These are phyloP conservation scores for Brasenia schreberi DNA, from an alignment of 164 flowering plant species.

Conservation along the genomic window DNA sequence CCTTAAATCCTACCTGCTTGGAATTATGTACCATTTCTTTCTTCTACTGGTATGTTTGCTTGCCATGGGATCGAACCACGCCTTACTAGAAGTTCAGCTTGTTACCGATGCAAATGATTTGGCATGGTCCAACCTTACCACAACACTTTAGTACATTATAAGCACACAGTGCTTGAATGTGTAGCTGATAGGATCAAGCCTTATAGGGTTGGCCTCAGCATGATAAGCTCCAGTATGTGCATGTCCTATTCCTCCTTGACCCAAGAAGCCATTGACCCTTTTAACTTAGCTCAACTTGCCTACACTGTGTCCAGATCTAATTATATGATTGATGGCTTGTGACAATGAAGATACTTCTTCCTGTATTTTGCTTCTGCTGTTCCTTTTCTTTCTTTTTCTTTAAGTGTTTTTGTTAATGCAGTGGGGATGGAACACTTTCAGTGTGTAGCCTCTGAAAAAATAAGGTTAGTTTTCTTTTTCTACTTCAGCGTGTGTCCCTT, in stretches of 20 bases:
- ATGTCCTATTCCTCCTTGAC: not conserved
- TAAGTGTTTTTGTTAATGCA: slow-evolving; percentile 13
- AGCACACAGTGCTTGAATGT: no score
- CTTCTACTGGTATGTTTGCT: no score
- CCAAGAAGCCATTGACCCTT: not conserved
- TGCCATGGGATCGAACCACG: no score
- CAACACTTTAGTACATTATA: no score
- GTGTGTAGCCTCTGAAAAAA: slow-evolving; percentile 79
- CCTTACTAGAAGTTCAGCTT: no score
- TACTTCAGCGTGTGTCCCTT: not conserved
- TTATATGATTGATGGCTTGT: no score
- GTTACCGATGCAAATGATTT: no score
- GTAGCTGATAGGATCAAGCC: no score
- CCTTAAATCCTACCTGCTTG: no score
- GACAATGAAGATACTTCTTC: not conserved
- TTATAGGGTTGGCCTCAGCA: no score
- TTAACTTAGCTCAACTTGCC: not conserved
- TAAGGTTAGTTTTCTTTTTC: slow-evolving; percentile 30
- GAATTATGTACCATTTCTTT: no score
- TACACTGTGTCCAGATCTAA: not conserved
- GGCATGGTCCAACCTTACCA: no score
- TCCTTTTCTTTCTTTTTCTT: not conserved
- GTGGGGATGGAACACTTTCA: slow-evolving; percentile 96
- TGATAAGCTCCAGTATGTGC: not conserved
- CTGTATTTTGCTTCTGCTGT: not conserved